Evolutionary conservation across 164 flowering plant genomes (phyloP), one percentile per base, ranked within the genome.

Genomic region (Nymphaea thermarum): DNA sequence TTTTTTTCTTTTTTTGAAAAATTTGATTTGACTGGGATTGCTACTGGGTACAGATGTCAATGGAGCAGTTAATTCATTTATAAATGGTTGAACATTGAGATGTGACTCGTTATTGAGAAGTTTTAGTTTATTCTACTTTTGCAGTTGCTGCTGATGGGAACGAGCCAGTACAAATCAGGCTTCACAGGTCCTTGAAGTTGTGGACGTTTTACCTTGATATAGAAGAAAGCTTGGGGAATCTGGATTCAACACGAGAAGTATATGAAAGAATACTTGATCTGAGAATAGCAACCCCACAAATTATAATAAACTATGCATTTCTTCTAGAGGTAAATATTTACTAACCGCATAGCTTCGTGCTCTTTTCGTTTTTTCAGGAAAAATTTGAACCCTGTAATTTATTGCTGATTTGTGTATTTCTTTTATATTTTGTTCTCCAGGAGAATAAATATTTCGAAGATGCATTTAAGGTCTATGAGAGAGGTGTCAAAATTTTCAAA

Each of bases 81-180:
- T 25, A 25, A 25, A 25, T 25, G 36, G 36, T 25, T 25, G 36
- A 25, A 25, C 36, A 25, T 25, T 25, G 36, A 25, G 36, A 25
- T 25, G 36, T 25, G 36, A 25, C 36, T 25, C 36, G 36, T 25
- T 25, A 25, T 25, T 25, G 36, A 25, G 36, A 25, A 25, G 36
- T 25, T 25, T 25, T 25, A 25, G 36, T 25, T 25, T 25, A 25
- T 25, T 25, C 36, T 25, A 25, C 36, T 25, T 25, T 25, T 25
- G 36, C 87, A 93, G 98, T 94, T 78, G 96, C 95, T 81, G 93
- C 93, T 77, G 97, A 88, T 84, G 97, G 97, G 11, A 79, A 84
- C 73, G 91, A 84, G 72, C 98, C 98, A 2, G 97, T 91, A 53
- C 98, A 94, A 82, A 94, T 94, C 80, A 94, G 85, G 80, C 68